A percentile compares a stretch with the other conserved stretches of the same genome.
Evolutionary conservation across 2,329 filamentous ascomycete genomes (phyloP).

Genomic region (Alternaria dauci): DNA sequence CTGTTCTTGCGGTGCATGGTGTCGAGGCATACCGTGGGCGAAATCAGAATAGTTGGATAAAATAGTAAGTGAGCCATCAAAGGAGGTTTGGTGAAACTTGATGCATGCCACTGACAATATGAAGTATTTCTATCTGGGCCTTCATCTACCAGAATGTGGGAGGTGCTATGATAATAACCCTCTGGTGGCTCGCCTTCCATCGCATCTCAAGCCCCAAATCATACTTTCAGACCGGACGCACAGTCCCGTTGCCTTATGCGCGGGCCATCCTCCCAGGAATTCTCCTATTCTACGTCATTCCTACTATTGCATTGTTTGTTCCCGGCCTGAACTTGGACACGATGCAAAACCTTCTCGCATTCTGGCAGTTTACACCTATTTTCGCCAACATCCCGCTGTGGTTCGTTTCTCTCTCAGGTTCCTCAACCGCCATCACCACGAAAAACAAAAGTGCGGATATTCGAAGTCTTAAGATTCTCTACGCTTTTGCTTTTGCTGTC

Average conservation of each 20-base stretch:
- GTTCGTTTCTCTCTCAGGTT: slow-evolving; percentile 20
- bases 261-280: slow-evolving; percentile 20
- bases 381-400: slow-evolving; percentile 27
- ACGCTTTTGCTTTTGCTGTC: slow-evolving; percentile 15
- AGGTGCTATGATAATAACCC: slow-evolving; percentile 18
- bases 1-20: slow-evolving; percentile 18
- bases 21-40: slow-evolving; percentile 28
- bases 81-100: neutral
- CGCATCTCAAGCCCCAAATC: slow-evolving; percentile 17
- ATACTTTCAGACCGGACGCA: slow-evolving; percentile 25
- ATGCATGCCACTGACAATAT: neutral
- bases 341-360: slow-evolving; percentile 20
- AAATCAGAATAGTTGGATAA: slow-evolving; percentile 25
- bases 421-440: slow-evolving; percentile 1
- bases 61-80: slow-evolving; percentile 20
- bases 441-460: slow-evolving; percentile 21
- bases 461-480: slow-evolving; percentile 19
- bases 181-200: slow-evolving; percentile 26
- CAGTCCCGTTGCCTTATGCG: slow-evolving; percentile 23
- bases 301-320: slow-evolving; percentile 22
- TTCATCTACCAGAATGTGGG: slow-evolving; percentile 28
- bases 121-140: slow-evolving; percentile 19
- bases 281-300: slow-evolving; percentile 21
- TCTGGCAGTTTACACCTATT: slow-evolving; percentile 26
- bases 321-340: slow-evolving; percentile 6